Conservation (phyloP, 73 alveolate genomes). For the Stentor coeruleus region DNA sequence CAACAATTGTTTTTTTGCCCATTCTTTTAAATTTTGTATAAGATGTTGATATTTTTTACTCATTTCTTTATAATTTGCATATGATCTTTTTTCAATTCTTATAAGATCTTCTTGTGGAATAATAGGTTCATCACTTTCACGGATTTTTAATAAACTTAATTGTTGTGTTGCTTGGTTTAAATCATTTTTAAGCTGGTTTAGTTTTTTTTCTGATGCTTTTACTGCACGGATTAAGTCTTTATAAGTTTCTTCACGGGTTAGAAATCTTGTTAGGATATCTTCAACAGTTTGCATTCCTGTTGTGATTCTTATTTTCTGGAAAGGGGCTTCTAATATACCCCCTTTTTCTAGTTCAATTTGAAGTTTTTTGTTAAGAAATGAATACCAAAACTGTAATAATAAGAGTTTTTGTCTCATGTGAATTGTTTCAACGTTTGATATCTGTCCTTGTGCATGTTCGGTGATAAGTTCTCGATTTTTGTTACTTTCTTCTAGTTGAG, state of each 20-base stretch:
- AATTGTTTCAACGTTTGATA: constrained; percentile 45
- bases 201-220: constrained; percentile 54
- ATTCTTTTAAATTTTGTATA: too few species aligned
- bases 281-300: constrained; percentile 64
- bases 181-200: constrained; percentile 30
- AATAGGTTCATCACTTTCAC: neutral
- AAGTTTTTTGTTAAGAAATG: constrained; percentile 54
- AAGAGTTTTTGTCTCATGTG: constrained; percentile 55
- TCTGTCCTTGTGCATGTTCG: neutral
- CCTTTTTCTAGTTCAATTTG: constrained; percentile 54
- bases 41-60: neutral
- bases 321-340: constrained; percentile 60
- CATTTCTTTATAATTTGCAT: neutral
- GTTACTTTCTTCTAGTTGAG: neutral
- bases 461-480: neutral
- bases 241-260: constrained; percentile 64
- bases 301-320: constrained; percentile 55
- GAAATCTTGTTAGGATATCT: constrained; percentile 56
- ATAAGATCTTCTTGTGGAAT: neutral
- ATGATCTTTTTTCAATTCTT: neutral
- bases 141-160: too few species aligned
- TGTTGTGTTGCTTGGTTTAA: neutral
- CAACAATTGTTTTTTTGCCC: neutral
- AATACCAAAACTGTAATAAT: constrained; percentile 55
- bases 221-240: constrained; percentile 52